Base-by-base conservation (phyloP, 1,139 yeast species). In the Hanseniaspora gamundiae region DNA sequence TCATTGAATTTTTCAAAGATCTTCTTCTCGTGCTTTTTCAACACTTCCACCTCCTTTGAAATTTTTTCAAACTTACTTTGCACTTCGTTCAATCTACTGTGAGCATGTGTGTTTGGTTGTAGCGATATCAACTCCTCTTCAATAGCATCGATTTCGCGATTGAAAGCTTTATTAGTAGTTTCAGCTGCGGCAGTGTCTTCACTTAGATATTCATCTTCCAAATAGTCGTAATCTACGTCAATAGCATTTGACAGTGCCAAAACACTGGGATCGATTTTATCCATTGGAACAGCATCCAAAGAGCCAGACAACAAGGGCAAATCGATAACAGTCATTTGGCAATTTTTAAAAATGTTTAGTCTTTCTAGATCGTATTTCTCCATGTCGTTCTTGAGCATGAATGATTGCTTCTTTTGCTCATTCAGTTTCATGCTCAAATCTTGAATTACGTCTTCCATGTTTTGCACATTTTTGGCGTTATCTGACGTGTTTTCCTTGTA, bases 81-180 rank as follows among this genome's bases (percentile, higher is more conserved):
- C 4, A 83, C 85, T 46, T 82, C 91, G 40, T 68, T 72, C 43
- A 85, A 69, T 55, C 95, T 73, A 49, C 84, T 94, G 24, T 74
- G 67, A 0, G 96, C 95, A 52, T 82, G 81, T 24, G 79, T 70
- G 59, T 87, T 87, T 14, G 95, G 95, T 21, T 86, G 78, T 54
- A 85, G 66, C 42, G 66, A 65, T 41, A 76, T 80, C 43, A 88
- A 63, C 33, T 71, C 76, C 28, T 74, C 73, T 4, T 77, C 68
- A 40, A 80, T 71, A 1, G 71, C 69, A 47, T 72, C 73, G 13
- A 79, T 66, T 43, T 70, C 61, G 7, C 69, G 72, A 42, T 67
- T 70, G 21, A 75, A 57, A 24, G 64, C 65, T 17, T 60, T 57
- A 3, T 56, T 53, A 4, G 62, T 65, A 17, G 24, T 19, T 33